These are phyloP conservation scores for Thalassiosira hispida DNA, from an alignment of 352 stramenopile genomes.

Conservation along the genomic window DNA sequence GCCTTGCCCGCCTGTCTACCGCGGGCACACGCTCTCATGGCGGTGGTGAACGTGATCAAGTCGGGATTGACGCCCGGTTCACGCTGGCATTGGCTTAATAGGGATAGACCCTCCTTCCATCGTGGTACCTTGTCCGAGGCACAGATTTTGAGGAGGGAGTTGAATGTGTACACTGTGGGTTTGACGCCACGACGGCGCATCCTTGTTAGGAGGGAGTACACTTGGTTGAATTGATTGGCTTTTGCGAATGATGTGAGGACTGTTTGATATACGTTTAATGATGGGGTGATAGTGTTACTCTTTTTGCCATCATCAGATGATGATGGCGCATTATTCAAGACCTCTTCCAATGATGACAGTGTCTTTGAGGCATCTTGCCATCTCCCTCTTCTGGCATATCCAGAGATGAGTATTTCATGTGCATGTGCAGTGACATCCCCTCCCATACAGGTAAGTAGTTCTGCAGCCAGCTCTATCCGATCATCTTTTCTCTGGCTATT, in stretches of 20 bases:
- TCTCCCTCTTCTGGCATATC: constrained; percentile 53
- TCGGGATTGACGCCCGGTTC: constrained; percentile 70
- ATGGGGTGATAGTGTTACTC: constrained; percentile 40
- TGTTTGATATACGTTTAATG: constrained; percentile 64
- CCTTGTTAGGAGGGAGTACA: constrained; percentile 58
- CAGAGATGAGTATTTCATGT: constrained; percentile 67
- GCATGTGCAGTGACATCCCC: constrained; percentile 54
- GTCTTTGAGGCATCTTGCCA: constrained; percentile 64
- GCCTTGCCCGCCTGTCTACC: constrained; percentile 60
- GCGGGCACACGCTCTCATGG: constrained; percentile 74
- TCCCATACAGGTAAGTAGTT: constrained; percentile 55
- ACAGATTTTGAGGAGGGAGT: constrained; percentile 68
- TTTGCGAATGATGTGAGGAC: constrained; percentile 63
- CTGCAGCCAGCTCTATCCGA: constrained; percentile 55
- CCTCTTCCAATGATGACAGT: constrained; percentile 65
- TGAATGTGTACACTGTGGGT: constrained; percentile 71
- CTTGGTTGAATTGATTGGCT: constrained; percentile 51
- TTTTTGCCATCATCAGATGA: constrained; percentile 10
- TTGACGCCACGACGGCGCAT: constrained; percentile 61
- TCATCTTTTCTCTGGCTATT: constrained; percentile 20
- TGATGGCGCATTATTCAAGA: too few relatives aligned
- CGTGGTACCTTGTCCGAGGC: constrained; percentile 40
- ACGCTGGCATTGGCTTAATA: constrained; percentile 71
- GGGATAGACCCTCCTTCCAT: constrained; percentile 67
- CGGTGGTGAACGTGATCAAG: constrained; percentile 79